These are phyloP conservation scores for Yueomyces sp. DNA, from an alignment of 805 yeast species.

Conservation along the genomic window DNA sequence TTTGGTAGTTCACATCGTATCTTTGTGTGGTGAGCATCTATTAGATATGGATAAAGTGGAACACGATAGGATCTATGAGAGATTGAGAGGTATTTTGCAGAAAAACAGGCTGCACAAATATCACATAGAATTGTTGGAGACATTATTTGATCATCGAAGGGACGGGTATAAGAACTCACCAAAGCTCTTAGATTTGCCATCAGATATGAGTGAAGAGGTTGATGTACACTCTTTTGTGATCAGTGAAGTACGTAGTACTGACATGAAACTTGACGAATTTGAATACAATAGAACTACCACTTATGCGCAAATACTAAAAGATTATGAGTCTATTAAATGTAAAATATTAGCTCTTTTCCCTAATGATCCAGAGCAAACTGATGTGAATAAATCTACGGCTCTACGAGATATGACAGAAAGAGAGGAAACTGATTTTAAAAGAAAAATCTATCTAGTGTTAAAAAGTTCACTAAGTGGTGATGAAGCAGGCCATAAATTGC, in stretches of 20 bases:
- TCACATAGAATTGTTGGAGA: conserved; percentile 35
- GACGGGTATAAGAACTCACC: neutral
- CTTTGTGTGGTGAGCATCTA: conserved; percentile 39
- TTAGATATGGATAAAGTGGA: conserved; percentile 31
- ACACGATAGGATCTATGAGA: conserved; percentile 39
- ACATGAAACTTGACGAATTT: conserved; percentile 34
- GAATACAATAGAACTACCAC: conserved; percentile 3
- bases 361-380: no score
- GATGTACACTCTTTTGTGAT: neutral
- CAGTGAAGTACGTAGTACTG: neutral
- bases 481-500: conserved; percentile 81
- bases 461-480: conserved; percentile 87
- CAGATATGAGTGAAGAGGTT: neutral
- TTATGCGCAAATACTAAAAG: no score
- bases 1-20: conserved; percentile 37
- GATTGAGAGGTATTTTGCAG: conserved; percentile 46
- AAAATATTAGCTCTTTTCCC: no score
- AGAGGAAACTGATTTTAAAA: conserved; percentile 50
- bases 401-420: conserved; percentile 60
- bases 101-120: conserved; percentile 34
- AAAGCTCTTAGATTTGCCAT: neutral
- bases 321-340: no score
- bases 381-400: neutral
- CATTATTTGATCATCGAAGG: conserved; percentile 37
- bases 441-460: conserved; percentile 64